phyloP scores from a whole-genome alignment of 352 stramenopile species.

The Phytophthora lateralis region DNA sequence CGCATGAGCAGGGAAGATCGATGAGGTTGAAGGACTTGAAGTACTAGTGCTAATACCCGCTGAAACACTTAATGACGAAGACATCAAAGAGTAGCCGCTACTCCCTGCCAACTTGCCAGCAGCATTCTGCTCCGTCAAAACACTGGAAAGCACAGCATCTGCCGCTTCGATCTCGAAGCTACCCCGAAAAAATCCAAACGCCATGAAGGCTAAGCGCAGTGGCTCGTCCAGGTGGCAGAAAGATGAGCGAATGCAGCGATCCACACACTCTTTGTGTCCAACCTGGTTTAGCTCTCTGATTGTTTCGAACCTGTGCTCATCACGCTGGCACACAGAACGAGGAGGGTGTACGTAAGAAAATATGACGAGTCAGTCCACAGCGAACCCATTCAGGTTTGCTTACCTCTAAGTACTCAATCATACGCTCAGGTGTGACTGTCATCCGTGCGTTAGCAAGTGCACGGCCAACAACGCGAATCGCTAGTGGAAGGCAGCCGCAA shows the following conservation, averaged over 20 bases:
- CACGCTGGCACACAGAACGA: conserved; percentile 34
- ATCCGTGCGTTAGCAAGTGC: conserved; percentile 77
- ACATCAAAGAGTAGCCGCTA: conserved; percentile 28
- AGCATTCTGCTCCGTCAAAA: conserved; percentile 30
- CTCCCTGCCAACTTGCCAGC: conserved; percentile 15
- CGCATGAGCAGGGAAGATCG: conserved; percentile 56
- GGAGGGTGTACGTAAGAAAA: background rate
- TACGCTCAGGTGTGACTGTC: conserved; percentile 74
- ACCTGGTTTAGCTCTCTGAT: conserved; percentile 80
- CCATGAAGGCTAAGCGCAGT: conserved; percentile 81
- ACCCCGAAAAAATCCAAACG: conserved; percentile 81
- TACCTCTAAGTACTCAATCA: conserved; percentile 84
- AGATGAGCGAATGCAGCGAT: conserved; percentile 82
- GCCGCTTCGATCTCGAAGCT: conserved; percentile 77
- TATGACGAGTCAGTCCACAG: background rate
- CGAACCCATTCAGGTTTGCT: background rate
- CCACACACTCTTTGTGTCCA: conserved; percentile 77
- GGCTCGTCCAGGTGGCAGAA: conserved; percentile 79
- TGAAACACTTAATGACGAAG: conserved; percentile 33
- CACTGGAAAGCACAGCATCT: conserved; percentile 68
- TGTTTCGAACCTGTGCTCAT: conserved; percentile 73
- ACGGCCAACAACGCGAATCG: conserved; percentile 80
- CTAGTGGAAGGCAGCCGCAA: conserved; percentile 79
- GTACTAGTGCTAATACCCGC: conserved; percentile 6
- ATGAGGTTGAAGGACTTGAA: conserved; percentile 26